Evolutionary conservation across 805 yeast genomes (phyloP), one percentile per base, ranked within the genome.

Genomic region (Saturnispora silvae): DNA sequence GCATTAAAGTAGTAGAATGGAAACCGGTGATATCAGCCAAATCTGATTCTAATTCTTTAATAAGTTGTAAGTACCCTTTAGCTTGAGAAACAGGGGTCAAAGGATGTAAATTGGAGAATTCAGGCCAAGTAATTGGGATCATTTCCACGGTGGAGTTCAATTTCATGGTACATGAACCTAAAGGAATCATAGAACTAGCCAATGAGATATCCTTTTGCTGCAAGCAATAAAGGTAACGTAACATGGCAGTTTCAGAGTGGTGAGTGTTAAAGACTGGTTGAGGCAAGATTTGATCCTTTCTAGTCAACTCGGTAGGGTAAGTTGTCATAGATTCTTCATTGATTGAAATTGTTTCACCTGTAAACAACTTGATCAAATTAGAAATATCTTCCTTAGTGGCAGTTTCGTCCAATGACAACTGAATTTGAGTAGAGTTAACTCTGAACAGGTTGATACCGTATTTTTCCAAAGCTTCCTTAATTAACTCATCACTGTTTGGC

Each of bases 111-210:
- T 75, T 69, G 29, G 79, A 72, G 59, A 92, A 87, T 47, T 92
- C 95, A 17, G 96, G 96, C 81, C 95, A 86, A 3, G 96, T 79
- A 37, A 92, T 68, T 32, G 97, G 92, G 44, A 75, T 72, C 97
- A 92, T 92, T 56, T 85, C 89, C 7, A 86, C 94, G 2, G 97
- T 89, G 37, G 95, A 81, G 56, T 92, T 92, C 53, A 92, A 70
- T 60, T 92, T 92, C 98, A 92, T 92, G 15, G 98, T 92, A 67
- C 98, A 92, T 6, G 96, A 84, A 19, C 98, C 98, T 45, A 92
- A 70, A 17, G 98, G 94, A 44, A 92, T 92, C 98, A 92, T 92
- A 4, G 96, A 82, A 53, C 86, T 81, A 9, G 97, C 96, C 41
- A 92, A 68, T 0, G 97, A 89, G 42, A 92, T 66, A 63, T 92